Evolutionary conservation across 176 grass and related monocot species (phyloP), one percentile per base, ranked within the genome.

Genomic region (Oryza glumipatula): DNA sequence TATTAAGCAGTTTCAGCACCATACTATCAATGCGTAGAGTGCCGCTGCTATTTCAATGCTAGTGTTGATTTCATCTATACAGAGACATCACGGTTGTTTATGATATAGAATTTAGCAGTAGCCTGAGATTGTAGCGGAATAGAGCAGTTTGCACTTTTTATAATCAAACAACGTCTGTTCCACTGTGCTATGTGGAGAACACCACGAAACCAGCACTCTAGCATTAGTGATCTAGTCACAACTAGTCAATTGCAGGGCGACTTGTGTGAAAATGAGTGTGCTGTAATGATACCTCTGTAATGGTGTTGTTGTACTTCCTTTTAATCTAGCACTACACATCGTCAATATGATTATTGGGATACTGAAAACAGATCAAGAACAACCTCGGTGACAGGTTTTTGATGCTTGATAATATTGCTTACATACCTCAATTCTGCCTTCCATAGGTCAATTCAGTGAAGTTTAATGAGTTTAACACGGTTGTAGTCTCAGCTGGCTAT

Each of bases 401-500:
- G 22, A 28, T 68, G 78, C 61, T 61, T 52, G 17, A 21, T 79
- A 4, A 68, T 68, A 44, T 41, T 87, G 21, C 73, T 73, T 49
- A 89, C 45, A 17, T 82, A 80, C 66, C 33, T 68, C 28, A 28
- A 44, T 82, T 70, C 16, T 70, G 9, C 46, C 48, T 74, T 61
- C 7, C 74, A 13, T 73, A 98, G 96, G 75, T 98, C 28, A 98
- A 98, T 70, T 93, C 96, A 15, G 96, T 98, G 61, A 98, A 92
- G 84, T 98, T 98, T 87, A 98, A 98, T 79, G 93, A 88, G 77
- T 90, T 90, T 64, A 91, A 90, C 39, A 52, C 93, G 3, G 91
- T 98, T 54, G 91, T 98, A 65, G 88, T 95, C 32, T 98, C 96
- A 24, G 96, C 89, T 74, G 96, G 96, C 36, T 98, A 98, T 85